Conservation (phyloP, 495 filamentous ascomycete genomes). For the Hypoxylon subgilvum region DNA sequence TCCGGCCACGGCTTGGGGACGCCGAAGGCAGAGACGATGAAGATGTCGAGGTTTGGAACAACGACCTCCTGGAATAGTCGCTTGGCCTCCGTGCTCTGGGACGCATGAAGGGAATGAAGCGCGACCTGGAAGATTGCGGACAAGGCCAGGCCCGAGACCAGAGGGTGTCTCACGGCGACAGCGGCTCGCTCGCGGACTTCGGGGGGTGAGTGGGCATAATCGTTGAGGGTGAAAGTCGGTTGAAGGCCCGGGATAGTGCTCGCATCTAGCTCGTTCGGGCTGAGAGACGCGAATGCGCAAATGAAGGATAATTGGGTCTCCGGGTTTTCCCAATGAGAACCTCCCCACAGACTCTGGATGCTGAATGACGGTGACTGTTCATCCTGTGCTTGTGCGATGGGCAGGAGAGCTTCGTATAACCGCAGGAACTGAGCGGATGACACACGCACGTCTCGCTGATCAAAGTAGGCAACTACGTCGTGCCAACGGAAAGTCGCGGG, state of each 20-base stretch:
- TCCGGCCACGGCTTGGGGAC: slow-evolving; percentile 62
- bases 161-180: slow-evolving; percentile 78
- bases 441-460: slow-evolving; percentile 77
- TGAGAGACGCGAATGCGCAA: slow-evolving; percentile 74
- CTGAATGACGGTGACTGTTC: slow-evolving; percentile 62
- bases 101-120: slow-evolving; percentile 68
- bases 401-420: slow-evolving; percentile 76
- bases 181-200: slow-evolving; percentile 73
- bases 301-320: slow-evolving; percentile 91
- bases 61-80: slow-evolving; percentile 71
- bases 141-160: slow-evolving; percentile 86
- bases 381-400: slow-evolving; percentile 58
- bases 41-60: slow-evolving; percentile 72
- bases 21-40: slow-evolving; percentile 77
- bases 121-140: slow-evolving; percentile 80
- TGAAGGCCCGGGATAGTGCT: slow-evolving; percentile 81
- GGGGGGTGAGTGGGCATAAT: slow-evolving; percentile 75
- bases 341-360: slow-evolving; percentile 88
- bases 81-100: slow-evolving; percentile 69
- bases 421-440: slow-evolving; percentile 78
- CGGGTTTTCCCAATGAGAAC: slow-evolving; percentile 76
- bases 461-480: slow-evolving; percentile 78
- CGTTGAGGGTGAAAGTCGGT: slow-evolving; percentile 74
- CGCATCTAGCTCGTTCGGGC: slow-evolving; percentile 76
- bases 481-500: slow-evolving; percentile 77